Conservation (phyloP, 345 rosid genomes). For the Cardamine resedifolia region DNA sequence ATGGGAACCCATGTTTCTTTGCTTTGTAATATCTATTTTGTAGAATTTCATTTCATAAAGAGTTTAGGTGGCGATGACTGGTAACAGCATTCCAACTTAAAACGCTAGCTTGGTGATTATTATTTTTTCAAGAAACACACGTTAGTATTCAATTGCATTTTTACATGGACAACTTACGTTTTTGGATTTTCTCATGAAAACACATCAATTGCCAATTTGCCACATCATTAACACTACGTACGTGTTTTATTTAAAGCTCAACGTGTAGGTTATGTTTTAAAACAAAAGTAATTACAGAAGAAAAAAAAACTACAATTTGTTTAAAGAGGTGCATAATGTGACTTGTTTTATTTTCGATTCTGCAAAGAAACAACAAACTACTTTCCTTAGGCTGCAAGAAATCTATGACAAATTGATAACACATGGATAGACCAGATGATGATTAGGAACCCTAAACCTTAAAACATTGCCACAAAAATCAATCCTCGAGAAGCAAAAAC, state of each 20-base stretch:
- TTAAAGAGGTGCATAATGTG: neutral
- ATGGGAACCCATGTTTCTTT: neutral
- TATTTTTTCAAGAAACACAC: neutral
- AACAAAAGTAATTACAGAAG: neutral
- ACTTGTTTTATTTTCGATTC: neutral
- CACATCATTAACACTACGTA: no score
- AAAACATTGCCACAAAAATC: neutral
- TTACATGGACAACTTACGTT: neutral
- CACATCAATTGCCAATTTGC: no score
- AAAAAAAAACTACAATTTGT: neutral
- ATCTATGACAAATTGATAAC: neutral
- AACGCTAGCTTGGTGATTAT: no score
- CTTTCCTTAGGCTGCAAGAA: neutral
- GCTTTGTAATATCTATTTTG: neutral
- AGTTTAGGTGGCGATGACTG: no score
- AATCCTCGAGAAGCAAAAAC: neutral
- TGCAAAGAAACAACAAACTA: neutral
- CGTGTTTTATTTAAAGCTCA: neutral
- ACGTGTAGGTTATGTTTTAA: neutral
- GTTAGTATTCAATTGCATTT: no score
- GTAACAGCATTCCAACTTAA: no score
- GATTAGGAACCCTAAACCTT: neutral
- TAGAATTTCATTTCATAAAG: neutral
- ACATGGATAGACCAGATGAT: neutral
- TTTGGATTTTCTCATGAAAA: no score